Base-by-base conservation (phyloP, 768 basidiomycete genomes). In the Roridomyces roridus region DNA sequence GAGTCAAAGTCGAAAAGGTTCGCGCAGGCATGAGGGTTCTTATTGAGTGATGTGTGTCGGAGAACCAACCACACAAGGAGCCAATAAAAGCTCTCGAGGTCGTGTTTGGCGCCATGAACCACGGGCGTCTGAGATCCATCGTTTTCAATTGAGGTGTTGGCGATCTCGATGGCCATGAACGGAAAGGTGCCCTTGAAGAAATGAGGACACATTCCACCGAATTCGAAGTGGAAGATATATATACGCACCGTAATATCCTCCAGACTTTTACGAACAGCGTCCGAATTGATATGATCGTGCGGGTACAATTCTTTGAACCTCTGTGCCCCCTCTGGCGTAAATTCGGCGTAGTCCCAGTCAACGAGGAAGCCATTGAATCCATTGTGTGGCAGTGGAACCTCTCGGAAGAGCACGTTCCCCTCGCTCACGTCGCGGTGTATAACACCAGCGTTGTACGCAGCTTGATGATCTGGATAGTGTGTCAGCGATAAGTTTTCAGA, bases 261-360 rank as follows among this genome's bases (percentile, higher is more conserved):
- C 28, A 56, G 18, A 15, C 39, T 43, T 28, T 43, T 34, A 11
- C 43, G 15, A 9, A 41, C 21, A 17, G 9, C 41, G 11, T 28
- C 18, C 17, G 24, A 11, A 4, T 25, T 15, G 7, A 21, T 7
- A 39, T 9, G 24, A 37, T 20, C 2, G 36, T 12, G 4, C 3
- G 31, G 10, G 31, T 11, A 34, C 42, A 18, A 23, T 21, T 20
- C n/a, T 5, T 54, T 23, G 25, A 46, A 46, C 10, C 6, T 21
- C n/a, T 36, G 15, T 6, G 39, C 18, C 8, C 43, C 52, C 24
- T 10, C 34, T 10, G 3, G 24, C 26, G 35, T 43, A 21, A 54
- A 44, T 42, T 53, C 43, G 44, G 52, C 52, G 45, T 54, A 54
- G 45, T 54, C 52, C 31, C 36, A 54, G 34, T 54, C 52, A 31